Conservation (phyloP, 1,139 yeast species). For the Taphrina confusa region DNA sequence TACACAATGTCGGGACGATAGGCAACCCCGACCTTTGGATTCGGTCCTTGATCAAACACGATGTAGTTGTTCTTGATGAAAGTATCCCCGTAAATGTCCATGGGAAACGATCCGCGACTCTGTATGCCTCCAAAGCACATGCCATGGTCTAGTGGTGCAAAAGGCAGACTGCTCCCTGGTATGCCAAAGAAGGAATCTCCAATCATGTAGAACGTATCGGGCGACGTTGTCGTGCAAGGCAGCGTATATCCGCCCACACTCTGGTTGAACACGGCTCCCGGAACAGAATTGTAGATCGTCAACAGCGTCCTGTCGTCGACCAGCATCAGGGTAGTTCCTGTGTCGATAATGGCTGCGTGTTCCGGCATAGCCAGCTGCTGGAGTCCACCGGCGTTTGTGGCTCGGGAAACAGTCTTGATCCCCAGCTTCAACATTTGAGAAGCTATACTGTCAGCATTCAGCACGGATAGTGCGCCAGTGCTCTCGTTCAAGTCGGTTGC, state of each 20-base stretch:
- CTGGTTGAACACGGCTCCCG: constrained; percentile 27
- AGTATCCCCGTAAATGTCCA: constrained; percentile 58
- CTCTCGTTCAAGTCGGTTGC: background rate
- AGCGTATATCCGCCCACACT: constrained; percentile 20
- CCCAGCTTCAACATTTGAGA: constrained; percentile 6
- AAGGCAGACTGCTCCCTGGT: constrained; percentile 24
- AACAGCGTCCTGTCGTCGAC: constrained; percentile 19
- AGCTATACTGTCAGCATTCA: constrained; percentile 18
- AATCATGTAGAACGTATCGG: constrained; percentile 24
- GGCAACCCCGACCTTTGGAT: constrained; percentile 25
- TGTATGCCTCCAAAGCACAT: constrained; percentile 31
- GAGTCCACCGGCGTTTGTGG: constrained; percentile 5
- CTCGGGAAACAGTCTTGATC: background rate
- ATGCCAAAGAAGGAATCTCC: constrained; percentile 31
- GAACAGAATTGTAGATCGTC: constrained; percentile 27
- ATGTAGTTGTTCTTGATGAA: constrained; percentile 66
- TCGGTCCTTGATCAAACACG: constrained; percentile 56
- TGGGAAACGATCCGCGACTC: constrained; percentile 47
- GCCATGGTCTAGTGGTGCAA: constrained; percentile 13
- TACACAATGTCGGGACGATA: constrained; percentile 26
- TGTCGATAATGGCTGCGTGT: constrained; percentile 91
- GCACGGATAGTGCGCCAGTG: constrained; percentile 21
- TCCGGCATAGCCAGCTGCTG: constrained; percentile 18
- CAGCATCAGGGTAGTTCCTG: constrained; percentile 87
- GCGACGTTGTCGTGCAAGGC: constrained; percentile 16